Conservation (phyloP, 345 rosid genomes). For the Rhizophora apiculata region DNA sequence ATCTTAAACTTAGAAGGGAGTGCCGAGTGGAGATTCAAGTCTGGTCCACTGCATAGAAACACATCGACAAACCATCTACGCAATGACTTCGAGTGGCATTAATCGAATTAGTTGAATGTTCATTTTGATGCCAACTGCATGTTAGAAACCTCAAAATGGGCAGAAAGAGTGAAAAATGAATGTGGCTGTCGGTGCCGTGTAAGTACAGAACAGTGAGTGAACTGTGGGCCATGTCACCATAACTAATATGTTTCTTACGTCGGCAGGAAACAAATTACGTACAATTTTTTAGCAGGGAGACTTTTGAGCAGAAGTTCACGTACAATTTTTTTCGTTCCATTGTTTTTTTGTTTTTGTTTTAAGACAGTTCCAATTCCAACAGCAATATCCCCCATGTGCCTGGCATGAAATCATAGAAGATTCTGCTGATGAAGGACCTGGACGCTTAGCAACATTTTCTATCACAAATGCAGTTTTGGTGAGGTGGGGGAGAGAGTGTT, state of each 20-base stretch:
- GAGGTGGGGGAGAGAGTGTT: conserved; percentile 14
- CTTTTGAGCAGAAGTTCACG: not conserved
- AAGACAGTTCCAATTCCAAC: conserved; percentile 3
- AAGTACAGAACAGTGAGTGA: not conserved
- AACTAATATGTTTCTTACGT: not conserved
- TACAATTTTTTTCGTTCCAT: too few species aligned
- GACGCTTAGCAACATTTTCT: not conserved
- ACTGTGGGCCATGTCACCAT: not conserved
- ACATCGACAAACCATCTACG: too few species aligned
- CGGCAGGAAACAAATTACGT: not conserved
- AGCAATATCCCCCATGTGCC: not conserved
- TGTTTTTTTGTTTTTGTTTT: too few species aligned
- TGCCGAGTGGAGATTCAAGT: too few species aligned
- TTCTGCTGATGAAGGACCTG: not conserved
- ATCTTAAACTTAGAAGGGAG: too few species aligned
- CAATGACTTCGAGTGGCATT: too few species aligned
- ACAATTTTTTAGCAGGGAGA: not conserved
- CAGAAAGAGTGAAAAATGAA: not conserved
- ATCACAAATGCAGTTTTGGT: conserved; percentile 3
- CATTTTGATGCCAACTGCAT: too few species aligned
- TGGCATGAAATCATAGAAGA: conserved; percentile 5
- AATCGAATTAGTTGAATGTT: too few species aligned
- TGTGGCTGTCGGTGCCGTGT: not conserved
- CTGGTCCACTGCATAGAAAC: too few species aligned
- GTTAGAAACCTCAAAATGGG: conserved; percentile 7